Evolutionary conservation across 352 stramenopile genomes (phyloP), one percentile per base, ranked within the genome.

Genomic region (Stramenopiles sp.): DNA sequence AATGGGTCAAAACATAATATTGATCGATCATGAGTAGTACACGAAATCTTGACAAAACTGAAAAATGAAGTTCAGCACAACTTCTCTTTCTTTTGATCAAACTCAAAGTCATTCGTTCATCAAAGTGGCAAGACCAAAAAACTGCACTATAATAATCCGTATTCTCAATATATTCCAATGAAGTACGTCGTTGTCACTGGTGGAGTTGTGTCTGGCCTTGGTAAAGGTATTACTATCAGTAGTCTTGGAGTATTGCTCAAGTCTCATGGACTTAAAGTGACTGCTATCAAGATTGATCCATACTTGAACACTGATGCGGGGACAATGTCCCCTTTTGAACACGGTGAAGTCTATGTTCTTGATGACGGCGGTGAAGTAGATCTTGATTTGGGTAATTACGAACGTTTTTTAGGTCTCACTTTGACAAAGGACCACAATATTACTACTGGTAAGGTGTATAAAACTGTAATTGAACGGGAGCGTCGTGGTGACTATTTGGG

Each of bases 241-340:
- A 88, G 64, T 53, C 91, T 98, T 52, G 85, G 83, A 41, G 66
- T 89, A 10, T 60, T 97, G 49, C 71, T 97, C 44, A 89, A 93
- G 51, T 66, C 75, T 38, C 71, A 73, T 56, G 73, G 76, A 2
- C 58, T 93, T 44, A 59, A 65, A 43, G 79, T 93, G 29, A 95
- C 81, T 28, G 58, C 71, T 18, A 71, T 98, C 52, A 98, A 98
- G 61, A 96, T 98, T 53, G 83, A 97, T 58, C 85, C 85, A 26
- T 96, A 97, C 61, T 62, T 97, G n/a, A 95, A 93, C 60, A 83
- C 74, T 38, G 81, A 96, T 50, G 78, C 81, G 22, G 81, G 81
- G 23, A 95, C 80, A 22, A 95, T 95, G 81, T 83, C 61, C 6
- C 81, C 81, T 0, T 86, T 86, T 46, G 72, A 89, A 51, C 78